Evolutionary conservation across 768 basidiomycete genomes (phyloP), one percentile per base, ranked within the genome.

Genomic region (Plicaturopsis crispa): DNA sequence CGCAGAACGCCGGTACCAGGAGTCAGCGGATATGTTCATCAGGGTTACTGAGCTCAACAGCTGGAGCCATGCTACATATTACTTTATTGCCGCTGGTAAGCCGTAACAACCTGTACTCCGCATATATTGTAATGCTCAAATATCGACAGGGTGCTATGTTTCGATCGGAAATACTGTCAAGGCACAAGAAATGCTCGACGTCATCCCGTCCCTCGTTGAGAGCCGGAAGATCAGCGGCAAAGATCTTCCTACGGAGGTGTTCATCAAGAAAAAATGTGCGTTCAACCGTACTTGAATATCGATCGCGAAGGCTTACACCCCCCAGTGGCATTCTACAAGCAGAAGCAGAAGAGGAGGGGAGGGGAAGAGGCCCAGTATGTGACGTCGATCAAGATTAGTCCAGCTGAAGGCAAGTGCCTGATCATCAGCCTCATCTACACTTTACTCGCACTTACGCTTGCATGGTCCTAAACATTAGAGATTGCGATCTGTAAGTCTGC

Each of bases 51-150:
- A 75, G 44, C 49, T 85, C 43, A 89, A 87, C 49, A 75, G 62
- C 32, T 89, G 86, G 86, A 80, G 78, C 50, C 85, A 84, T 36
- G 83, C 72, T 3, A 87, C 85, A 7, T 88, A 88, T 54, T 77
- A 78, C 46, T 85, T 80, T 53, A 71, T 86, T 23, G 78, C 82
- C 16, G 83, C 80, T n/a, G 81, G 76, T 60, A 19, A 38, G 59
- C 40, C 16, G 4, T 31, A 30, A 23, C 16, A 8, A 18, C 8
- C 28, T 8, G 18, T 24, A 21, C 17, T 38, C 35, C 23, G 30
- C 19, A 16, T 39, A n/a, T n/a, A 36, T 42, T n/a, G 22, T 23
- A 28, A 23, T 14, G 12, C 3, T 39, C 20, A 31, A 16, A 30
- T 5, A 23, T 24, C 4, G 30, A 16, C 28, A 70, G 81, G 85